Base-by-base conservation (phyloP, 495 filamentous ascomycete species). In the Podospora pseudopauciseta region DNA sequence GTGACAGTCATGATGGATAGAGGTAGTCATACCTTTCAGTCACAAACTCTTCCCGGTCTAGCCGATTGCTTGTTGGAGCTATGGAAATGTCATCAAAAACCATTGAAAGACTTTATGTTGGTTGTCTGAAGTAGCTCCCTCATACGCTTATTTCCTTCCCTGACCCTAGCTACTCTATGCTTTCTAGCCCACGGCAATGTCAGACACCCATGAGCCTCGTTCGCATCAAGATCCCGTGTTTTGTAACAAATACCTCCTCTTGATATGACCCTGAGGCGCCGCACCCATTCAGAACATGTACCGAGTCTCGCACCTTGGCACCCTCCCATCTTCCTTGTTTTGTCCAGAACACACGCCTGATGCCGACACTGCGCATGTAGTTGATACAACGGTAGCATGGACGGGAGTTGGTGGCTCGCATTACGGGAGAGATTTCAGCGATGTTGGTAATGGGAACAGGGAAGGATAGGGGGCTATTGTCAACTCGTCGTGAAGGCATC, bases 271-370 rank as follows among this genome's bases (percentile, higher is more conserved):
- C 65, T n/a, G 6, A 53, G 13, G 11, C 18, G 23, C 27, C 62
- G 2, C 15, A 32, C 0, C 68, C 58, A 27, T 83, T 80, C 39
- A 84, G 69, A 26, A 80, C 77, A 64, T 85, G 78, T 5, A 82
- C 78, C 16, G 85, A 69, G 68, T 85, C 82, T 16, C 80, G 72
- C 1, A 85, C 81, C 70, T 85, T 85, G 4, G 77, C 80, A 19
- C 82, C 79, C 70, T 85, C 82, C 84, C 82, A 85, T 34, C 73
- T 69, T 0, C 71, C 13, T 78, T 70, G 54, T 79, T 79, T 84
- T 11, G 82, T 85, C 84, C 83, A 86, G 67, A 85, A 85, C 11
- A 84, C 82, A 23, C 82, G 79, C 75, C 83, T 85, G 77, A 86
- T 83, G 20, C 83, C 84, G 1, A 80, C 84, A 6, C 77, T 78